Conservation (phyloP, 2,329 filamentous ascomycete genomes). For the Hymenoscyphus albidus region DNA sequence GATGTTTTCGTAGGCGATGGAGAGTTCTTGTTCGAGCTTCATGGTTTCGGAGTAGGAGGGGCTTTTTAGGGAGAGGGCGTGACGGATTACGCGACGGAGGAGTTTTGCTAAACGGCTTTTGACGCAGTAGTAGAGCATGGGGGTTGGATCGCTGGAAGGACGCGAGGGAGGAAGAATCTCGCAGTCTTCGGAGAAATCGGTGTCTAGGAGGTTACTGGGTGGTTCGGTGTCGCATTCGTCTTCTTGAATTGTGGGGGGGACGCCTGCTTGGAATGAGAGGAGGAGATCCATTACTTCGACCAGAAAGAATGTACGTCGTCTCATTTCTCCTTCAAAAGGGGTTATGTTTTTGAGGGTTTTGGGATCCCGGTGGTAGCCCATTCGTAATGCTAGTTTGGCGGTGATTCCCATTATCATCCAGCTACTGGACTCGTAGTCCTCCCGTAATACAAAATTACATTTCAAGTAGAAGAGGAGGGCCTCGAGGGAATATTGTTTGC, state of each 20-base stretch:
- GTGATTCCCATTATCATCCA: conserved; percentile 49
- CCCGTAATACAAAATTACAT: conserved; percentile 48
- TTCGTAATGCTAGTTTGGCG: conserved; percentile 52
- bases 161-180: conserved; percentile 52
- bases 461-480: conserved; percentile 50
- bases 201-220: conserved; percentile 59
- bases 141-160: conserved; percentile 54
- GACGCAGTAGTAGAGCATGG: conserved; percentile 46
- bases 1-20: conserved; percentile 42
- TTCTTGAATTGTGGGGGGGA: conserved; percentile 61
- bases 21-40: conserved; percentile 44
- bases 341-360: conserved; percentile 43
- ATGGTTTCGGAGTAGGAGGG: conserved; percentile 48
- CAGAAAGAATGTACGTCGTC: conserved; percentile 53
- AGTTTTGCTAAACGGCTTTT: conserved; percentile 46
- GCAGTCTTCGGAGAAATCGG: conserved; percentile 57
- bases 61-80: conserved; percentile 45
- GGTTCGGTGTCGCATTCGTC: conserved; percentile 59
- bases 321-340: conserved; percentile 53
- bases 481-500: conserved; percentile 44
- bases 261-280: conserved; percentile 62
- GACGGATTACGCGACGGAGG: conserved; percentile 47
- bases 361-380: conserved; percentile 55
- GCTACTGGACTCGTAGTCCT: conserved; percentile 48
- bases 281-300: conserved; percentile 56